Evolutionary conservation across 1,139 yeast genomes (phyloP).

Genomic region (Debaryomyces coudertii): DNA sequence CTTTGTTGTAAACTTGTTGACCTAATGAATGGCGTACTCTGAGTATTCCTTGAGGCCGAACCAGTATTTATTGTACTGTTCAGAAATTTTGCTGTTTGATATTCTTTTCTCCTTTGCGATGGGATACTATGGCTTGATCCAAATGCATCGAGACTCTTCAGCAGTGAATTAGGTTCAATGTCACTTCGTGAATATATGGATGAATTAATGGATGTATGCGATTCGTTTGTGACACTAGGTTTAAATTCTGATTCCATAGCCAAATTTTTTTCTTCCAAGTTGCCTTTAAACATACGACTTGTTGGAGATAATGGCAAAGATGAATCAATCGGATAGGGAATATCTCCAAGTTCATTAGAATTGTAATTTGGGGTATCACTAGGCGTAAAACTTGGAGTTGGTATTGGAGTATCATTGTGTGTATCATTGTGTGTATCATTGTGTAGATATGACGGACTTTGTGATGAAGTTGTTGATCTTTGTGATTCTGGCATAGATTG

Average conservation of each 20-base stretch:
- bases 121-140: constrained; percentile 5
- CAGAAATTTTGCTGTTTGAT: neutral
- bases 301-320: constrained; percentile 20
- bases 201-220: constrained; percentile 4
- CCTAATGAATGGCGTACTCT: constrained; percentile 1
- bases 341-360: constrained; percentile 9
- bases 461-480: constrained; percentile 10
- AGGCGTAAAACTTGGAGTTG: constrained; percentile 9
- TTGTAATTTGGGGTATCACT: constrained; percentile 8
- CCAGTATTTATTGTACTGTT: neutral
- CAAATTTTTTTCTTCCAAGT: constrained; percentile 13
- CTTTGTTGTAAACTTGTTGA: neutral
- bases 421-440: constrained; percentile 8
- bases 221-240: neutral
- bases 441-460: constrained; percentile 7
- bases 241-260: neutral
- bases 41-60: neutral
- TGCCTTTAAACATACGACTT: neutral
- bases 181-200: constrained; percentile 5
- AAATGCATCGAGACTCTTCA: constrained; percentile 10
- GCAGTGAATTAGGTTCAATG: neutral
- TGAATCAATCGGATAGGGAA: constrained; percentile 25
- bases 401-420: constrained; percentile 5
- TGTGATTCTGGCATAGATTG: neutral
- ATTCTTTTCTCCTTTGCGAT: constrained; percentile 1